A percentile compares a stretch with the other conserved stretches of the same genome.
phyloP scores from a whole-genome alignment of 192 early-diverging fungal genomes.

The Diversispora epigaea region DNA sequence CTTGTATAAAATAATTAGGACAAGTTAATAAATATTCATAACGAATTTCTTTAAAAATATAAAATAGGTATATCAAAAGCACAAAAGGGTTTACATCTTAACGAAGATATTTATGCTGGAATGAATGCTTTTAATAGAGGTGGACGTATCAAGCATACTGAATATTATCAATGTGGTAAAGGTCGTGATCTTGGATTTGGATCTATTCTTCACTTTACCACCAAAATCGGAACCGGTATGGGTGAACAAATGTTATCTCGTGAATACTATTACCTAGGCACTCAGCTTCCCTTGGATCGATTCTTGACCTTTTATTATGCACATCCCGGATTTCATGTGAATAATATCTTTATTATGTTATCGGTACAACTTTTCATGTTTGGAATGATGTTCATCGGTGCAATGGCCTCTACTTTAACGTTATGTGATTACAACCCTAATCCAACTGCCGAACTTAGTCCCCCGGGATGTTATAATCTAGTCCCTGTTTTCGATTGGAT shows the following conservation, averaged over 20 bases:
- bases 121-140: constrained; percentile 86
- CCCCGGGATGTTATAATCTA: constrained; percentile 67
- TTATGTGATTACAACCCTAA: constrained; percentile 64
- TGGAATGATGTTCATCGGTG: constrained; percentile 72
- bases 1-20: too few species aligned
- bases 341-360: constrained; percentile 84
- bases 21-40: too few species aligned
- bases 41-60: too few species aligned
- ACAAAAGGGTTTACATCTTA: constrained; percentile 86
- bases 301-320: constrained; percentile 89
- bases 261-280: constrained; percentile 88
- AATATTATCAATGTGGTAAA: constrained; percentile 91
- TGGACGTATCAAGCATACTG: constrained; percentile 84
- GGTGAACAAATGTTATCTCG: constrained; percentile 92
- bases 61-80: constrained; percentile 73
- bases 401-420: constrained; percentile 62
- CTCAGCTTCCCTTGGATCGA: constrained; percentile 79
- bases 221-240: constrained; percentile 91
- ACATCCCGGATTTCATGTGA: constrained; percentile 87
- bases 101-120: constrained; percentile 92
- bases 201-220: constrained; percentile 85
- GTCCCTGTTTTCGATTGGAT: constrained; percentile 79
- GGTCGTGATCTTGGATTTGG: constrained; percentile 88
- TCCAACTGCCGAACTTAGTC: constrained; percentile 47
- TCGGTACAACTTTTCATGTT: constrained; percentile 81